Conservation (phyloP, 345 rosid genomes). For the Cochlearia excelsa region DNA sequence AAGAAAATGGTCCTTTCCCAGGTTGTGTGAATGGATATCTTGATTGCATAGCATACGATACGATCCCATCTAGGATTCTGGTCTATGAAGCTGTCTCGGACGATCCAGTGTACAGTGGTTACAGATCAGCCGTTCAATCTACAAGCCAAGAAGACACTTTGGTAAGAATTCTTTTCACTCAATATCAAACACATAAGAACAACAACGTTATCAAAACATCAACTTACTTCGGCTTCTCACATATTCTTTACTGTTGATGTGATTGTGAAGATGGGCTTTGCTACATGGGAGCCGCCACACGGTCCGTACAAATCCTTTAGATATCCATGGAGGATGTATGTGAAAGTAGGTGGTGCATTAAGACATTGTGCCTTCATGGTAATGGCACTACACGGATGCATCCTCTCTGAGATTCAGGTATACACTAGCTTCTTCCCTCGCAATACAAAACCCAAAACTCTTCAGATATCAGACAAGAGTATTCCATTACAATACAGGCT, state of each 20-base stretch:
- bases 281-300: constrained; percentile 96
- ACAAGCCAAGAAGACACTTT: constrained; percentile 83
- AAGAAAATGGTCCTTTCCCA: constrained; percentile 17
- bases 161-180: constrained; percentile 37
- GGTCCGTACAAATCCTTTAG: constrained; percentile 64
- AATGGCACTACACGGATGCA: constrained; percentile 92
- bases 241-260: background rate
- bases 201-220: background rate
- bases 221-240: constrained; percentile 16
- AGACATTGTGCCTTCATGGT: constrained; percentile 93
- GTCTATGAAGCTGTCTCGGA: constrained; percentile 72
- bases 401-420: constrained; percentile 95
- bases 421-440: background rate
- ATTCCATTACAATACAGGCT: constrained; percentile 43
- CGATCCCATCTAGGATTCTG: constrained; percentile 75
- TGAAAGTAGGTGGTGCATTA: constrained; percentile 77
- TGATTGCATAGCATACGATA: constrained; percentile 57
- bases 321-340: constrained; percentile 80
- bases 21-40: constrained; percentile 83
- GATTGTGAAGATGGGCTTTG: constrained; percentile 68
- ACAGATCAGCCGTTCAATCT: constrained; percentile 81
- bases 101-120: constrained; percentile 81
- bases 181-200: background rate
- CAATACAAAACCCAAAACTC: background rate
- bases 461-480: background rate